Conservation (phyloP, 2,329 filamentous ascomycete genomes). For the Gnomoniopsis smithogilvyi region DNA sequence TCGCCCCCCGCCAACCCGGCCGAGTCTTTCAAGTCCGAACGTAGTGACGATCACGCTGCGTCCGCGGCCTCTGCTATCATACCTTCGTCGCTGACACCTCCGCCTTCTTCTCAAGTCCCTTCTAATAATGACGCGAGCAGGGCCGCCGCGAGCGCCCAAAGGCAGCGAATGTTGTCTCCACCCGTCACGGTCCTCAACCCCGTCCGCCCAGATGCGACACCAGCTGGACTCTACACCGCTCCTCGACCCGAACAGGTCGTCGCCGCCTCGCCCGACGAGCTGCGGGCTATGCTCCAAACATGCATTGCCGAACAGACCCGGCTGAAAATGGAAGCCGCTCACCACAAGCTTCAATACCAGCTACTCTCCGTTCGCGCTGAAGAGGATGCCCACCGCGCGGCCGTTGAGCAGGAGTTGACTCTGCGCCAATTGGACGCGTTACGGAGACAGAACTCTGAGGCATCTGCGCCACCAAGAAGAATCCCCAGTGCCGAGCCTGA, state of each 20-base stretch:
- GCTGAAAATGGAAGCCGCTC: conserved; percentile 78
- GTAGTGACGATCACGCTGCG: conserved; percentile 42
- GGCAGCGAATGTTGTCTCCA: conserved; percentile 49
- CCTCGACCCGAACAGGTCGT: conserved; percentile 49
- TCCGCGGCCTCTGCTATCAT: conserved; percentile 40
- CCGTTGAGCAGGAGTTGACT: conserved; percentile 90
- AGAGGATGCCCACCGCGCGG: conserved; percentile 80
- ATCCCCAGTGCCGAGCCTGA: conserved; percentile 52
- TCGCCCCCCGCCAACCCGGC: conserved; percentile 47
- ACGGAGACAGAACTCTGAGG: conserved; percentile 50
- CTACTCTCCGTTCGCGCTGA: conserved; percentile 80
- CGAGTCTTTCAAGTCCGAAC: conserved; percentile 48
- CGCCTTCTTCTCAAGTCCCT: conserved; percentile 50
- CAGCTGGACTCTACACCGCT: conserved; percentile 38
- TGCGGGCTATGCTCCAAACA: conserved; percentile 53
- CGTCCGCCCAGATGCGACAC: conserved; percentile 26
- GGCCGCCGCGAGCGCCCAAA: conserved; percentile 39
- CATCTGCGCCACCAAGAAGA: conserved; percentile 30
- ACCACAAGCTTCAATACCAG: conserved; percentile 87
- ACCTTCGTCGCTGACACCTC: conserved; percentile 56
- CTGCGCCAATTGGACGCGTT: conserved; percentile 83
- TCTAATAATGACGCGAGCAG: conserved; percentile 26
- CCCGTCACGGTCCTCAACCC: conserved; percentile 44
- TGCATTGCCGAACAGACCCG: conserved; percentile 55
- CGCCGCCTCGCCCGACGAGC: conserved; percentile 51